These are phyloP conservation scores for Aspergillus saccharolyticus DNA, from an alignment of 495 filamentous ascomycete genomes.

Conservation along the genomic window DNA sequence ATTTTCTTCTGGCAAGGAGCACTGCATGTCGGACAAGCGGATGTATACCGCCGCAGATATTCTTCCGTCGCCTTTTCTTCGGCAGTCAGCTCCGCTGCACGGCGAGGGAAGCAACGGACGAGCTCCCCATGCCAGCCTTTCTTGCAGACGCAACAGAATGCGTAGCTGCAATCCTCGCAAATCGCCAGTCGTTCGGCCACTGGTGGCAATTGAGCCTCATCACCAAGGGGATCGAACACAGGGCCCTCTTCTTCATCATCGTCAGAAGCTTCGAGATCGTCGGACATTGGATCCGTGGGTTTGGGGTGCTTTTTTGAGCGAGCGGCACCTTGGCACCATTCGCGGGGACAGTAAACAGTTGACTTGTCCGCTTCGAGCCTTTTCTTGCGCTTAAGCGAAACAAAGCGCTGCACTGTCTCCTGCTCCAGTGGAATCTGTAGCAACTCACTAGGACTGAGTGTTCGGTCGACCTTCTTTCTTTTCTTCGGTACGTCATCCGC, in stretches of 20 bases:
- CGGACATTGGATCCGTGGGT: constrained; percentile 46
- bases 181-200: constrained; percentile 64
- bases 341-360: constrained; percentile 88
- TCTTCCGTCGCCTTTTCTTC: constrained; percentile 83
- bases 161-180: constrained; percentile 86
- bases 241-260: constrained; percentile 31
- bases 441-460: constrained; percentile 80
- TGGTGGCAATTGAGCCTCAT: constrained; percentile 36
- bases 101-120: constrained; percentile 54
- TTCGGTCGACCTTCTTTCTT: constrained; percentile 50
- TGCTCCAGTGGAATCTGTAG: constrained; percentile 74
- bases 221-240: constrained; percentile 31
- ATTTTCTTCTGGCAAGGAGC: constrained; percentile 81
- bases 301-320: constrained; percentile 75
- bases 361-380: constrained; percentile 84
- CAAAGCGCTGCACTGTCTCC: constrained; percentile 76
- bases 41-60: constrained; percentile 74
- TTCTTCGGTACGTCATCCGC: constrained; percentile 23
- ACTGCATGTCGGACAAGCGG: constrained; percentile 86
- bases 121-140: constrained; percentile 89
- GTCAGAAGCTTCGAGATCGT: constrained; percentile 46
- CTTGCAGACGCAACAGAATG: constrained; percentile 74
- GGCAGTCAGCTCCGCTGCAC: constrained; percentile 60
- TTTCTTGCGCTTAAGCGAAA: constrained; percentile 83
- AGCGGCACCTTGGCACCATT: constrained; percentile 92